Percentiles rank a stretch among this genome's conserved stretches.
These are phyloP conservation scores for Heterobasidion annosum DNA, from an alignment of 1,284 basidiomycete species.

Conservation along the genomic window DNA sequence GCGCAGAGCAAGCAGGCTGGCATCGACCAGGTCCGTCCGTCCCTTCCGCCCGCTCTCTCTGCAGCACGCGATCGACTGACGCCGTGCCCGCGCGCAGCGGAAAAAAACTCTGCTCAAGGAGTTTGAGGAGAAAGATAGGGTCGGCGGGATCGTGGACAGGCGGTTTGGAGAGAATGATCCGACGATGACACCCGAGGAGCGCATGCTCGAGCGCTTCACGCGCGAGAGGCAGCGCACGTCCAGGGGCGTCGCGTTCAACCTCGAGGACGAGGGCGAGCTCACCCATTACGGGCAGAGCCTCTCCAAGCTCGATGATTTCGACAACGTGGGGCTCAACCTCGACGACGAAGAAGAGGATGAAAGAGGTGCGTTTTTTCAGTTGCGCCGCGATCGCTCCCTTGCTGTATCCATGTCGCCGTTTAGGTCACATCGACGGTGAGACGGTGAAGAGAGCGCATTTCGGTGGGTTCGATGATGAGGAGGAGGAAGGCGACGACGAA, in stretches of 20 bases:
- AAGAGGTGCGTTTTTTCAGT: constrained; percentile 17
- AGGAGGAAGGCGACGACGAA: constrained; percentile 45
- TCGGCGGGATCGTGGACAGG: constrained; percentile 87
- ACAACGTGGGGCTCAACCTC: constrained; percentile 63
- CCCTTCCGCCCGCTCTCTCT: not conserved
- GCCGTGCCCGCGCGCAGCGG: constrained; percentile 37
- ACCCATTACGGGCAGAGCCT: constrained; percentile 91
- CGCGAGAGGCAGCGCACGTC: constrained; percentile 76
- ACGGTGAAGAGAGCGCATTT: constrained; percentile 72
- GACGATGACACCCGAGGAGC: constrained; percentile 86
- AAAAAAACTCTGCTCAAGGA: constrained; percentile 87
- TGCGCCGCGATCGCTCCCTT: not conserved
- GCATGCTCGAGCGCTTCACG: constrained; percentile 96
- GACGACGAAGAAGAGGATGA: constrained; percentile 65
- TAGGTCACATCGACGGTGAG: constrained; percentile 60
- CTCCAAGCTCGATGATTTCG: constrained; percentile 83
- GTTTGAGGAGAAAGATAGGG: constrained; percentile 67
- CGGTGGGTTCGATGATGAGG: constrained; percentile 77
- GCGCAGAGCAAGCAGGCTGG: constrained; percentile 85
- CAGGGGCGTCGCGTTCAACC: constrained; percentile 80
- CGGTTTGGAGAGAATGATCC: constrained; percentile 96
- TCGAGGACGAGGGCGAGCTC: constrained; percentile 85
- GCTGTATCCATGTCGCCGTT: constrained; percentile 1
- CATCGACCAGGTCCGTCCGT: constrained; percentile 69
- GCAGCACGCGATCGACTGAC: not conserved